Percentiles rank a stretch among this genome's conserved stretches.
Evolutionary conservation across 495 filamentous ascomycete species (phyloP).

Genomic region (Podospora appendiculata): DNA sequence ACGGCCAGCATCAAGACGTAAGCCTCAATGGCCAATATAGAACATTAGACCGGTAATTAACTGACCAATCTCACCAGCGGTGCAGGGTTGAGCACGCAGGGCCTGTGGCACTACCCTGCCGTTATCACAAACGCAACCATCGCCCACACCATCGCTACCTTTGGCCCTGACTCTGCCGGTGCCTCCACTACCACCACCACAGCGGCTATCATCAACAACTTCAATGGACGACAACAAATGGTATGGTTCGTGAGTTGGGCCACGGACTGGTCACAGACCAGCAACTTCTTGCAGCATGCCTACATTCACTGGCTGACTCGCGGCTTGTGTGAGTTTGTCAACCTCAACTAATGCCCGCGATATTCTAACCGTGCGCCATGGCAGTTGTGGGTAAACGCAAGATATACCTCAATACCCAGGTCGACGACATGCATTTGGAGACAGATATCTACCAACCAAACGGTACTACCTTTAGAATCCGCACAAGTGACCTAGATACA

Average conservation of each 20-base stretch:
- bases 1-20: conserved; percentile 41
- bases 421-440: conserved; percentile 56
- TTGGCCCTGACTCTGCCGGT: conserved; percentile 27
- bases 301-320: conserved; percentile 57
- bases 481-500: conserved; percentile 38
- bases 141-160: conserved; percentile 46
- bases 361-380: neutral
- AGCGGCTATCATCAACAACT: conserved; percentile 56
- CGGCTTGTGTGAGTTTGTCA: conserved; percentile 30
- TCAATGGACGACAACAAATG: conserved; percentile 52
- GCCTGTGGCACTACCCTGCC: conserved; percentile 53
- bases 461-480: conserved; percentile 40
- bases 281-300: conserved; percentile 53
- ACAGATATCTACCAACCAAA: conserved; percentile 44
- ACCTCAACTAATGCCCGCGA: too few species aligned
- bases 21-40: neutral
- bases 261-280: conserved; percentile 47
- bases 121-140: conserved; percentile 44
- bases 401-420: conserved; percentile 52
- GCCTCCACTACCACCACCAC: conserved; percentile 20
- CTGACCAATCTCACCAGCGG: neutral
- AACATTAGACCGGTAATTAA: neutral
- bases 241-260: conserved; percentile 51
- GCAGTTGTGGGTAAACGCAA: conserved; percentile 45
- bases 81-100: conserved; percentile 22